Conservation (phyloP, 2,329 filamentous ascomycete genomes). For the Davidsoniella eucalypti region DNA sequence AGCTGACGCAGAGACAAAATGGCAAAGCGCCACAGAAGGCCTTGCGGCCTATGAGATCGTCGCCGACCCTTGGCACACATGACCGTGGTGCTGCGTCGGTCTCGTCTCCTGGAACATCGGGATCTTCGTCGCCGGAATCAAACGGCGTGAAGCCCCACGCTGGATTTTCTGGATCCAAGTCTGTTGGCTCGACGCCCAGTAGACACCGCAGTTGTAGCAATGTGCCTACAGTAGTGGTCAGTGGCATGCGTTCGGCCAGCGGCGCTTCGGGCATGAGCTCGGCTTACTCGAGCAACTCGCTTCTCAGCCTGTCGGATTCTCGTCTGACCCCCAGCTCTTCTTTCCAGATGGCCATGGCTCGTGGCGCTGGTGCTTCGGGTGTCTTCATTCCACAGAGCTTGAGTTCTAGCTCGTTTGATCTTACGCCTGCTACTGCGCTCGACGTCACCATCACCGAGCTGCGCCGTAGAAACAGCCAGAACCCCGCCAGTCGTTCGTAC, state of each 20-base stretch:
- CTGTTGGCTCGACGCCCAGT: background rate
- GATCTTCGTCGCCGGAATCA: constrained; percentile 5
- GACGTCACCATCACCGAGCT: constrained; percentile 34
- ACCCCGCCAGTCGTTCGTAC: constrained; percentile 27
- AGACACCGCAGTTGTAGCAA: background rate
- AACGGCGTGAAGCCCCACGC: background rate
- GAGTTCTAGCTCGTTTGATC: constrained; percentile 7
- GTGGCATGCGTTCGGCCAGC: background rate
- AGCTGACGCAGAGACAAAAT: background rate
- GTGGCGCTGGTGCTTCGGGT: constrained; percentile 12
- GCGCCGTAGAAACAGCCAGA: constrained; percentile 39
- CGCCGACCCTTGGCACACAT: constrained; percentile 8
- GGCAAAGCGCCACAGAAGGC: background rate
- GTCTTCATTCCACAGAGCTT: constrained; percentile 11
- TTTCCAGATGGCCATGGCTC: constrained; percentile 11
- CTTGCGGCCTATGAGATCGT: constrained; percentile 9
- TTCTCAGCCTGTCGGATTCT: background rate
- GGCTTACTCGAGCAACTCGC: constrained; percentile 5
- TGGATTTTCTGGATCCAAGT: background rate
- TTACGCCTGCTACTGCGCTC: constrained; percentile 17
- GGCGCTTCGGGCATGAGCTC: background rate
- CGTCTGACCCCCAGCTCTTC: constrained; percentile 5
- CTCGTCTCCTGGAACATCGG: constrained; percentile 6
- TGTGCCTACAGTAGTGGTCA: constrained; percentile 4
- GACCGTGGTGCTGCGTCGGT: constrained; percentile 10